Evolutionary conservation across 805 yeast genomes (phyloP), one percentile per base, ranked within the genome.

Genomic region (Sugiyamaella mastotermitis): DNA sequence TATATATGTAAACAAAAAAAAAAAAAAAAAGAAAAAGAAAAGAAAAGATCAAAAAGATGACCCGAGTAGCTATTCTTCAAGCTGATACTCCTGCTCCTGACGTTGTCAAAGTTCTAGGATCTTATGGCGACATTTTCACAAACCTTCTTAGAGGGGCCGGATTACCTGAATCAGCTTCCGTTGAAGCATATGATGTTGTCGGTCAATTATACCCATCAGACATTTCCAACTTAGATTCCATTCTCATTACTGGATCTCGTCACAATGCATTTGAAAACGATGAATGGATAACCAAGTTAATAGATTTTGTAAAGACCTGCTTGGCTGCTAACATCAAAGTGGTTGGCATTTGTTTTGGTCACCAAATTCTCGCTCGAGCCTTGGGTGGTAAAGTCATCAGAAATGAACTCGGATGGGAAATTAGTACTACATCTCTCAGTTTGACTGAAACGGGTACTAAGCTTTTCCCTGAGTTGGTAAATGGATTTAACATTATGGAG

Each of bases 261-360:
- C 50, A 49, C 35, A 51, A 51, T 27, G 60, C 68, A 14, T 61
- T 53, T 45, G 58, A 50, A 19, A 47, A 57, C 37, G 53, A 47
- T 7, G 47, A 40, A 30, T 65, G 68, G 68, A 61, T 66, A 25
- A 25, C 49, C 13, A 41, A 50, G 35, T 51, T 65, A n/a, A 48
- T 53, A 3, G 60, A 50, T 24, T 65, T 42, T 38, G 37, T 52
- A 11, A 31, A 37, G 27, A 5, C 26, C 20, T 40, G 45, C 16
- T 23, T 58, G 4, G 52, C 34, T 8, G 35, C 31, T 11, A 31
- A 40, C 6, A 38, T 46, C 22, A 44, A 46, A 30, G 36, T 61
- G 7, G 41, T 61, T 5, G 58, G 94, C 3, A 64, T 86, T 29
- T 86, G 96, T 58, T 86, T 85, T 56, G 96, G 95, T 4, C 96